Percentiles rank a stretch among this genome's conserved stretches.
Conservation (phyloP, 2,329 filamentous ascomycete species). For the Fusarium sp. region DNA sequence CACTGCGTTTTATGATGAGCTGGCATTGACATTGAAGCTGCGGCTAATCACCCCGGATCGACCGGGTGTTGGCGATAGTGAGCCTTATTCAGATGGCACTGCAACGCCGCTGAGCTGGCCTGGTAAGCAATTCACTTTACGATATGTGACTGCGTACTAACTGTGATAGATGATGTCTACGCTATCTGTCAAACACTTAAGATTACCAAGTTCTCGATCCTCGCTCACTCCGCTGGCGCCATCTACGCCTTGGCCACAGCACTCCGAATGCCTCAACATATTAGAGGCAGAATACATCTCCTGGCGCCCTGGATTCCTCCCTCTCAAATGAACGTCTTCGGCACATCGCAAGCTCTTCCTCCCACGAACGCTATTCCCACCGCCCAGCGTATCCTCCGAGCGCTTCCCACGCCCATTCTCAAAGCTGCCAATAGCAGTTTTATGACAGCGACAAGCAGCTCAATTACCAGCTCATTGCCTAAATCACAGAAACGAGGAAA, state of each 20-base stretch:
- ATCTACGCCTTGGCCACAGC: conserved; percentile 97
- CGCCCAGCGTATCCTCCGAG: conserved; percentile 89
- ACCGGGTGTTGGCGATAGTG: conserved; percentile 92
- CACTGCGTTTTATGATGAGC: conserved; percentile 96
- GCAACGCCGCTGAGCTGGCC: conserved; percentile 94
- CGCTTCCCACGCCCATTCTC: conserved; percentile 87
- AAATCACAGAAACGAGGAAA: conserved; percentile 72
- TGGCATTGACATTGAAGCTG: conserved; percentile 87
- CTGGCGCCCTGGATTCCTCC: conserved; percentile 97
- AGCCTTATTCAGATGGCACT: conserved; percentile 82
- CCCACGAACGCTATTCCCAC: conserved; percentile 90
- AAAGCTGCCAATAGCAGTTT: conserved; percentile 96
- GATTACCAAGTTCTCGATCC: conserved; percentile 94
- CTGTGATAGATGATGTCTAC: conserved; percentile 76
- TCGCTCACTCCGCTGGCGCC: conserved; percentile 96
- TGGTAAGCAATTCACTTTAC: conserved; percentile 64
- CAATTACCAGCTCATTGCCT: conserved; percentile 81
- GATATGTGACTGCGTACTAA: not conserved
- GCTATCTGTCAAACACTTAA: conserved; percentile 92
- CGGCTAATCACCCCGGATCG: conserved; percentile 93
- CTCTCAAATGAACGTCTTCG: conserved; percentile 86
- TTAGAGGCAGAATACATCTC: conserved; percentile 92
- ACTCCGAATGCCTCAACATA: conserved; percentile 93
- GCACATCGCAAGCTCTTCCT: conserved; percentile 76
- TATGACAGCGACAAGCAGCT: conserved; percentile 90